phyloP scores from a whole-genome alignment of 2,329 filamentous ascomycete species.

The Venturia asperata region DNA sequence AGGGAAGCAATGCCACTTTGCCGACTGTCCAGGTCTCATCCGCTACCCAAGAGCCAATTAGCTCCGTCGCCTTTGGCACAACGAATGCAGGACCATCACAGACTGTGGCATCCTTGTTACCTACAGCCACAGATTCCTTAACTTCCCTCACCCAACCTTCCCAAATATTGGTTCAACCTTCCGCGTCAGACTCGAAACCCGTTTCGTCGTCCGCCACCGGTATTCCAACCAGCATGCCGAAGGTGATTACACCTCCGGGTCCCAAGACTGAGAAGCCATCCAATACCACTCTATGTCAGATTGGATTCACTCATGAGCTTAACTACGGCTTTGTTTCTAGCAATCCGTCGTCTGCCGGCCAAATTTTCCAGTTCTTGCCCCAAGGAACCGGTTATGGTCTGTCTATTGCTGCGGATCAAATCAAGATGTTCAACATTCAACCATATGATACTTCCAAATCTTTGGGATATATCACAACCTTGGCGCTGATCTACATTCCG shows the following conservation, averaged over 20 bases:
- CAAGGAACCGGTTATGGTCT: slow-evolving; percentile 62
- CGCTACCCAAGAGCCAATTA: neutral
- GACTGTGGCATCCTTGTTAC: neutral
- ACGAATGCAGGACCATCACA: neutral
- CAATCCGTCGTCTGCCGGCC: slow-evolving; percentile 64
- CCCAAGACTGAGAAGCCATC: slow-evolving; percentile 49
- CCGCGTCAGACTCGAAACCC: neutral
- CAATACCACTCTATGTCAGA: slow-evolving; percentile 66
- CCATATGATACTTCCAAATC: slow-evolving; percentile 65
- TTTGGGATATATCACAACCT: slow-evolving; percentile 73
- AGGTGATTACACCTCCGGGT: slow-evolving; percentile 64
- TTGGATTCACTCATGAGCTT: slow-evolving; percentile 73
- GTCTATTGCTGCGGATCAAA: slow-evolving; percentile 38
- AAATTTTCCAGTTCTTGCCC: slow-evolving; percentile 78
- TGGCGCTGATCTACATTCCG: slow-evolving; percentile 51
- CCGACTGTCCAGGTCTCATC: neutral
- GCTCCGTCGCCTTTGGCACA: neutral
- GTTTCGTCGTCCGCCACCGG: neutral
- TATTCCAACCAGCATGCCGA: slow-evolving; percentile 62
- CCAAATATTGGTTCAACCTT: slow-evolving; percentile 8
- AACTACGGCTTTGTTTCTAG: slow-evolving; percentile 78
- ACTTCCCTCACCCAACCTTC: neutral
- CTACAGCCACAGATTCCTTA: slow-evolving; percentile 5
- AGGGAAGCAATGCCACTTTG: neutral
- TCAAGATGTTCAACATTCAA: slow-evolving; percentile 63